Conservation (phyloP, 805 yeast genomes). For the Pichia phayaonensis region DNA sequence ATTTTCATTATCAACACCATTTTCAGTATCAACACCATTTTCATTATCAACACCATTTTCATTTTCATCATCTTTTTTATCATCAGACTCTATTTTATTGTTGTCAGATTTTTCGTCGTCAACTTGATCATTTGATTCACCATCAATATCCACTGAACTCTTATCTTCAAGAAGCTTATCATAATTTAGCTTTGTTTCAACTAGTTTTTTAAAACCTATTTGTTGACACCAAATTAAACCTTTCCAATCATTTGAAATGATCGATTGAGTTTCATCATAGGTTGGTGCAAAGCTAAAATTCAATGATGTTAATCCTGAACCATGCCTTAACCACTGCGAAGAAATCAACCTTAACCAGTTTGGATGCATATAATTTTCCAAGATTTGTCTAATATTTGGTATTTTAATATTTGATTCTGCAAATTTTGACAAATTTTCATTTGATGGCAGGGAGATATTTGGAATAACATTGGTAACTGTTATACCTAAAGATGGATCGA, state of each 20-base stretch:
- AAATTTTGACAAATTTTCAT: constrained; percentile 38
- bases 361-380: constrained; percentile 49
- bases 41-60: neutral
- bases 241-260: constrained; percentile 43
- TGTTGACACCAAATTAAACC: constrained; percentile 49
- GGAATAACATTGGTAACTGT: constrained; percentile 65
- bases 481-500: constrained; percentile 52
- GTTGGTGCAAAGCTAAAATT: constrained; percentile 58
- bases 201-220: constrained; percentile 37
- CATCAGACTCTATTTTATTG: neutral
- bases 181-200: constrained; percentile 14
- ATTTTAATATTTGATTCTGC: constrained; percentile 29
- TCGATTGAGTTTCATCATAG: constrained; percentile 50
- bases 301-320: constrained; percentile 27
- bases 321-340: constrained; percentile 54
- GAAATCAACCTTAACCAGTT: constrained; percentile 60
- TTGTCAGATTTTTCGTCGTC: neutral
- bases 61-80: constrained; percentile 2
- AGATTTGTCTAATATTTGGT: constrained; percentile 24
- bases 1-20: neutral
- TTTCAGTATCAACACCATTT: constrained; percentile 1
- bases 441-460: constrained; percentile 26
- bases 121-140: neutral
- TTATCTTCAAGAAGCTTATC: neutral
- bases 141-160: neutral